Conservation (phyloP, 2,329 filamentous ascomycete genomes). For the Colletotrichum gloeosporioides region DNA sequence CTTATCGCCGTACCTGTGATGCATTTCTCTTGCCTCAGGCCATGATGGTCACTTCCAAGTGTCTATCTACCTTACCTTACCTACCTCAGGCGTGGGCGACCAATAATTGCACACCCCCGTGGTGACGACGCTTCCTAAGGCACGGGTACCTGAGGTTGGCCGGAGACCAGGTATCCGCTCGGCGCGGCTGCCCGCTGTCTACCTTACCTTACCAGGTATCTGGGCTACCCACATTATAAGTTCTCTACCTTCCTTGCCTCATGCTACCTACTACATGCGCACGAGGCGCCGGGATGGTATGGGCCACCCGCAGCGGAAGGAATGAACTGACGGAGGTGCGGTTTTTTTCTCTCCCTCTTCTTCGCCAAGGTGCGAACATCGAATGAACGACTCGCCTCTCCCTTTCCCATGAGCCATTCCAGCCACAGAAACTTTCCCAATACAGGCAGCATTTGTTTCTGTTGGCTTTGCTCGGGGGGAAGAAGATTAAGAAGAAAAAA, state of each 20-base stretch:
- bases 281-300: slow-evolving; percentile 1
- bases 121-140: background rate
- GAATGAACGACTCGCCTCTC: background rate
- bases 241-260: background rate
- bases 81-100: background rate
- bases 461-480: background rate
- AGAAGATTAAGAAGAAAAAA: background rate
- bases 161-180: background rate
- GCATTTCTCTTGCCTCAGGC: slow-evolving; percentile 10
- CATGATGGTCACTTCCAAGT: background rate
- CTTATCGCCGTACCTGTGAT: background rate
- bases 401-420: background rate
- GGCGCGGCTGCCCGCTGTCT: background rate
- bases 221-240: no score
- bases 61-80: background rate
- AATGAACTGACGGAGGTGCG: background rate
- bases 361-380: background rate
- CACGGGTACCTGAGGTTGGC: background rate
- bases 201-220: background rate
- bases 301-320: background rate
- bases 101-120: background rate
- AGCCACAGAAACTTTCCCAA: background rate
- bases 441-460: background rate
- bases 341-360: background rate
- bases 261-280: background rate